These are phyloP conservation scores for Fusarium irregulare DNA, from an alignment of 2,329 filamentous ascomycete genomes.

Conservation along the genomic window DNA sequence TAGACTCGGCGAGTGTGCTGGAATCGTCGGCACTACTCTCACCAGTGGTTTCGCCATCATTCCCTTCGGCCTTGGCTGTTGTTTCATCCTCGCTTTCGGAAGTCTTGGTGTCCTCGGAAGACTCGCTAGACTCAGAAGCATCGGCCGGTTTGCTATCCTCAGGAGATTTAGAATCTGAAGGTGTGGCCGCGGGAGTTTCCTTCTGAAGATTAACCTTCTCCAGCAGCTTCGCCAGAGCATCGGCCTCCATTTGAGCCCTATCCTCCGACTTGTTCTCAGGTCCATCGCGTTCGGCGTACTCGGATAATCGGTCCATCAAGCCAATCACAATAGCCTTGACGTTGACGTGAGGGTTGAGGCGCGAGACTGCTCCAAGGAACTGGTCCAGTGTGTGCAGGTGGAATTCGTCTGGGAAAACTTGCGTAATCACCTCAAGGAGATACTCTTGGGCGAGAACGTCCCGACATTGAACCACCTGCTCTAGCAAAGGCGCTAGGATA, in stretches of 20 bases:
- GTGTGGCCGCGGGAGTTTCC: slow-evolving; percentile 50
- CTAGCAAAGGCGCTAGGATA: slow-evolving; percentile 87
- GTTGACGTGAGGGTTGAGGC: slow-evolving; percentile 95
- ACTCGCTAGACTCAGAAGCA: slow-evolving; percentile 45
- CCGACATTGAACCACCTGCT: slow-evolving; percentile 97
- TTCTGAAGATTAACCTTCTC: slow-evolving; percentile 80
- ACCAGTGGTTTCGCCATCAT: slow-evolving; percentile 17
- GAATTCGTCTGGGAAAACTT: slow-evolving; percentile 98
- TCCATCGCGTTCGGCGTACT: slow-evolving; percentile 91
- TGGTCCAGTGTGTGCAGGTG: slow-evolving; percentile 97
- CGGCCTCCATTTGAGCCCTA: slow-evolving; percentile 82
- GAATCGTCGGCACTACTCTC: slow-evolving; percentile 47
- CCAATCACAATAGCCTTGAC: slow-evolving; percentile 98
- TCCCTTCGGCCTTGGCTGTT: slow-evolving; percentile 42
- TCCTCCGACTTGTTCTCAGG: slow-evolving; percentile 74
- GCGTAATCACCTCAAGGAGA: slow-evolving; percentile 95
- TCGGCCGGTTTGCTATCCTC: slow-evolving; percentile 45
- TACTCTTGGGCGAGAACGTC: slow-evolving; percentile 98
- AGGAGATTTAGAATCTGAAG: slow-evolving; percentile 38
- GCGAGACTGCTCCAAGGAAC: slow-evolving; percentile 90
- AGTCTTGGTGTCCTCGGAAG: slow-evolving; percentile 45
- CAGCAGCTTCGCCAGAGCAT: slow-evolving; percentile 81
- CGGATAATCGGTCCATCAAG: slow-evolving; percentile 94
- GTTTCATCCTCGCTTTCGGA: slow-evolving; percentile 35
- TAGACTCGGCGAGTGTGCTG: slow-evolving; percentile 48